phyloP scores from a whole-genome alignment of 148 eudicot species.

The Chenopodium quinoa region DNA sequence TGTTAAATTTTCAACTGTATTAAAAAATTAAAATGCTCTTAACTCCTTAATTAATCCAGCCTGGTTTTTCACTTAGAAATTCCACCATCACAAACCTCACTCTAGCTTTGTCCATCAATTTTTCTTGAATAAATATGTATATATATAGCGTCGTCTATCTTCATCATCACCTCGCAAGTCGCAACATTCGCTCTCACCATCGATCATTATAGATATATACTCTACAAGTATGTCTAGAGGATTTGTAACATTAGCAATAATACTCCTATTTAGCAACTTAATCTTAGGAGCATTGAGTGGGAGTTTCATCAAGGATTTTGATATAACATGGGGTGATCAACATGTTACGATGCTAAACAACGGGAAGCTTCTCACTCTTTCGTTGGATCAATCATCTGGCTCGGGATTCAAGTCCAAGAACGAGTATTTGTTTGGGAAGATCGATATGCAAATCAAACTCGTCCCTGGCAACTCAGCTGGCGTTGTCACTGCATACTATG shows the following conservation, averaged over 20 bases:
- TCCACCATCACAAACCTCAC: not conserved
- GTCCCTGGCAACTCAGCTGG: constrained; percentile 28
- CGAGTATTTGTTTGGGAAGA: constrained; percentile 18
- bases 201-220: not conserved
- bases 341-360: constrained; percentile 12
- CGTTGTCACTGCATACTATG: constrained; percentile 24
- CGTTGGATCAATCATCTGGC: constrained; percentile 20
- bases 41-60: not conserved
- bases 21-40: too few relatives aligned
- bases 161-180: too few relatives aligned
- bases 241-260: not conserved
- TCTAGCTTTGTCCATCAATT: too few relatives aligned
- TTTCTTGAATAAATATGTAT: too few relatives aligned
- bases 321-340: constrained; percentile 25
- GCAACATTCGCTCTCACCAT: too few relatives aligned
- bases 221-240: not conserved
- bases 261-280: constrained; percentile 2
- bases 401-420: constrained; percentile 18
- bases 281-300: not conserved
- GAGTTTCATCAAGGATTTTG: constrained; percentile 18
- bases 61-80: not conserved
- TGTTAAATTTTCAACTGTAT: too few relatives aligned
- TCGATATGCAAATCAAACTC: constrained; percentile 25
- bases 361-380: constrained; percentile 26
- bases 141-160: not conserved